Conservation (phyloP, 2,329 filamentous ascomycete species). For the Gliomastix tumulicola region DNA sequence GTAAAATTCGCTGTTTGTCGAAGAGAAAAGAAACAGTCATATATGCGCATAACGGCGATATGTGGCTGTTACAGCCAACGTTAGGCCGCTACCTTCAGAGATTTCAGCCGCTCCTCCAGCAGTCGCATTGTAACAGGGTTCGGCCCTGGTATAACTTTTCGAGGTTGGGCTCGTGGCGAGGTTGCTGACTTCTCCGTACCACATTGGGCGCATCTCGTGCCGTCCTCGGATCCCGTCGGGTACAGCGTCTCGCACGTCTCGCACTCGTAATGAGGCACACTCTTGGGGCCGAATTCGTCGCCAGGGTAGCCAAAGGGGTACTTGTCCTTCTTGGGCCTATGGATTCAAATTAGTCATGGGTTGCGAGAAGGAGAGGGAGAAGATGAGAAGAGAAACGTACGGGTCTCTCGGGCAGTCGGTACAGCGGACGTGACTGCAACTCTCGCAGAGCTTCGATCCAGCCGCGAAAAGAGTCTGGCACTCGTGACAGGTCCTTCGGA, state of each 20-base stretch:
- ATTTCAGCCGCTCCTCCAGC: slow-evolving; percentile 48
- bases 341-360: slow-evolving; percentile 4
- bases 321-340: slow-evolving; percentile 58
- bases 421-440: slow-evolving; percentile 69
- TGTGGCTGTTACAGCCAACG: too few species aligned
- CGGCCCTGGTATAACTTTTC: slow-evolving; percentile 52
- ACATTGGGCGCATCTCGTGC: slow-evolving; percentile 52
- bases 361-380: background rate
- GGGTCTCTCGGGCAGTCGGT: slow-evolving; percentile 76
- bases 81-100: slow-evolving; percentile 33
- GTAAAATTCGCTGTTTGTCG: too few species aligned
- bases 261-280: slow-evolving; percentile 50
- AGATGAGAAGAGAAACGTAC: slow-evolving; percentile 38
- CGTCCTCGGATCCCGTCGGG: slow-evolving; percentile 39
- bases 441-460: slow-evolving; percentile 55
- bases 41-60: too few species aligned
- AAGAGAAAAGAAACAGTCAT: too few species aligned
- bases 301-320: slow-evolving; percentile 66
- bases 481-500: slow-evolving; percentile 70
- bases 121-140: slow-evolving; percentile 53
- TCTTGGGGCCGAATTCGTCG: slow-evolving; percentile 48
- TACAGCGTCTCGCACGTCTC: slow-evolving; percentile 56
- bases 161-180: slow-evolving; percentile 52
- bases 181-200: slow-evolving; percentile 50
- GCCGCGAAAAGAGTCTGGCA: slow-evolving; percentile 58